Conservation (phyloP, 306 rosid species). For the Medicago arabica region DNA sequence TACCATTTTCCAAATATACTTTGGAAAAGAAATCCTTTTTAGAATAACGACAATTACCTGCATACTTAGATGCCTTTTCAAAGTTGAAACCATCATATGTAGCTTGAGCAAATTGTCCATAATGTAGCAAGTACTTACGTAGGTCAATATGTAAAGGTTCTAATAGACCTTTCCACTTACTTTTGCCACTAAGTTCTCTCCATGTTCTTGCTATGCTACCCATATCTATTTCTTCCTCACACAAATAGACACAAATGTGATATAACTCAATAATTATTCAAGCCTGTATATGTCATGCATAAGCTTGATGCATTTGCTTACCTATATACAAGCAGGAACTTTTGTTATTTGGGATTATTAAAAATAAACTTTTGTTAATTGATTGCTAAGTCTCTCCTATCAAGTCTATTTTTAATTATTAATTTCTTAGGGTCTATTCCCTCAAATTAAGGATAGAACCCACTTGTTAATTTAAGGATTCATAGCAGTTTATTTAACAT, state of each 20-base stretch:
- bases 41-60: slow-evolving; percentile 58
- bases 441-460: not conserved
- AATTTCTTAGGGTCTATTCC: not conserved
- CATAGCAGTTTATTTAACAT: not conserved
- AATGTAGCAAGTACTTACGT: slow-evolving; percentile 64
- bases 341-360: too few species aligned
- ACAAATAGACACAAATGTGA: not conserved
- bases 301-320: not conserved
- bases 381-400: not conserved
- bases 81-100: slow-evolving; percentile 72
- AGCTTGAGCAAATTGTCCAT: slow-evolving; percentile 71
- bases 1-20: slow-evolving; percentile 54
- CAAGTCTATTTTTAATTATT: not conserved
- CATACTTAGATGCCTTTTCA: slow-evolving; percentile 57
- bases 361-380: not conserved
- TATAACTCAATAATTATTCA: not conserved
- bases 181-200: slow-evolving; percentile 59
- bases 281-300: not conserved
- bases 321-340: not conserved
- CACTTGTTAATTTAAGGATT: too few species aligned
- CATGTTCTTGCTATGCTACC: slow-evolving; percentile 32
- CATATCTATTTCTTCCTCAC: not conserved
- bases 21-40: slow-evolving; percentile 60
- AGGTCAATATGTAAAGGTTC: slow-evolving; percentile 76
- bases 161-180: slow-evolving; percentile 59